Conservation (phyloP, 1,139 yeast species). For the Lodderomyces parapsilosis region DNA sequence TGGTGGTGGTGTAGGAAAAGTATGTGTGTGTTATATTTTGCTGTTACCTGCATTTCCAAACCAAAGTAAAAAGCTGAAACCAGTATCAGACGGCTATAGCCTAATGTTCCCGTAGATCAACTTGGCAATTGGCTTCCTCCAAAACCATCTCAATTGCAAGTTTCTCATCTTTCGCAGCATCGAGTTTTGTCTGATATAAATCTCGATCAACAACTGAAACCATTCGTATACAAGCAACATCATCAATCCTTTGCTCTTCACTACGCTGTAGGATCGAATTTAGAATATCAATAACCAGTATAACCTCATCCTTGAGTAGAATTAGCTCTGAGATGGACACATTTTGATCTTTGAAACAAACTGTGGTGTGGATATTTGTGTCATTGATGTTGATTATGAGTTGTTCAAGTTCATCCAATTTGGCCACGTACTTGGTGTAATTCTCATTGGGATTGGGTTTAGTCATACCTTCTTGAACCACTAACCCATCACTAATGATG, state of each 20-base stretch:
- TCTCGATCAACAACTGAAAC: conserved; percentile 5
- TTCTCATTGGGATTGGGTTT: not conserved
- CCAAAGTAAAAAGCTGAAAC: too few relatives aligned
- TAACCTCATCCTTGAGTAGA: not conserved
- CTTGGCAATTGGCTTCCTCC: conserved; percentile 5
- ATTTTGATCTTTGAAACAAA: not conserved
- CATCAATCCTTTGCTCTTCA: not conserved
- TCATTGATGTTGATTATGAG: conserved; percentile 2
- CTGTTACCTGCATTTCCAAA: too few relatives aligned
- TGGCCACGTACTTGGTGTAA: not conserved
- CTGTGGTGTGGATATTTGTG: not conserved
- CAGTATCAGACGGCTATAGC: not conserved
- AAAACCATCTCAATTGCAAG: not conserved
- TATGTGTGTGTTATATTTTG: too few relatives aligned
- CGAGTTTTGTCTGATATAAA: not conserved
- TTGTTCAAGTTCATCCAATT: not conserved
- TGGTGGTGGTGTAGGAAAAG: not conserved
- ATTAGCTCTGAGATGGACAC: not conserved
- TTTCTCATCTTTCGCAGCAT: not conserved
- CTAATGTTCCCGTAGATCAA: conserved; percentile 1
- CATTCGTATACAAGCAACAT: not conserved
- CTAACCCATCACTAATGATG: not conserved
- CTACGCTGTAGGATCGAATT: not conserved
- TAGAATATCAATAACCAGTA: not conserved
- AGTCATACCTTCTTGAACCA: not conserved